Evolutionary conservation across 2,329 filamentous ascomycete species (phyloP), one percentile per base, ranked within the genome.

Genomic region (Cyphellophora attinorum): DNA sequence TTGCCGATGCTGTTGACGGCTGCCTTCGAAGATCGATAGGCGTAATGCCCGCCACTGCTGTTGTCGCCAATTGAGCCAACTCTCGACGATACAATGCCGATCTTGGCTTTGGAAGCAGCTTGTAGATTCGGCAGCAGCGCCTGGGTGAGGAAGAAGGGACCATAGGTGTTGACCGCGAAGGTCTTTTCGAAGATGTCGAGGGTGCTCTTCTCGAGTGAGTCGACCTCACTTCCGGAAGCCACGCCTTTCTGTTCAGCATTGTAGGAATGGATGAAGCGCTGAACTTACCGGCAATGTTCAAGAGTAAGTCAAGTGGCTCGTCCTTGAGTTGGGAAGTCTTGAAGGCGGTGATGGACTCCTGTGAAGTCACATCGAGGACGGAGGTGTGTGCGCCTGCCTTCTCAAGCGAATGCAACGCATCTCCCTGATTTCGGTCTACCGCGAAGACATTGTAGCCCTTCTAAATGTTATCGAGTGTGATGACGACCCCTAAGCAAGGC

Each of bases 1-100:
- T 64, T 63, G 31, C 59, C 62, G 11, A 68, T 48, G 23, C 51
- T 56, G 40, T 67, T 65, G 17, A 66, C 55, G 5, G 61, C 64
- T 4, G 64, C 58, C 43, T 66, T 67, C 8, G 51, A 58, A 2
- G 56, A 53, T 3, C 64, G 58, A 34, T 67, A 67, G 2, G 62
- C 58, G 32, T 67, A 67, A 19, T 41, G 48, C 5, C 62, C 59
- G 6, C 65, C 62, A 1, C 54, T 53, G 31, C 39, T 48, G 37
- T 67, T 67, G 38, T 66, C 62, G 8, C 46, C 52, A 14, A 68
- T 61, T 23, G 51, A 56, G 5, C 62, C 63, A 5, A 67, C 60
- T 12, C 64, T 56, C 18, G 53, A 59, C 27, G 56, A 61, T 28
- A 67, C 57, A 33, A 64, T 61, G 2, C 54, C 61, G 5, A 65